Base-by-base conservation (phyloP, 1,139 yeast genomes). In the Pichia sp. region DNA sequence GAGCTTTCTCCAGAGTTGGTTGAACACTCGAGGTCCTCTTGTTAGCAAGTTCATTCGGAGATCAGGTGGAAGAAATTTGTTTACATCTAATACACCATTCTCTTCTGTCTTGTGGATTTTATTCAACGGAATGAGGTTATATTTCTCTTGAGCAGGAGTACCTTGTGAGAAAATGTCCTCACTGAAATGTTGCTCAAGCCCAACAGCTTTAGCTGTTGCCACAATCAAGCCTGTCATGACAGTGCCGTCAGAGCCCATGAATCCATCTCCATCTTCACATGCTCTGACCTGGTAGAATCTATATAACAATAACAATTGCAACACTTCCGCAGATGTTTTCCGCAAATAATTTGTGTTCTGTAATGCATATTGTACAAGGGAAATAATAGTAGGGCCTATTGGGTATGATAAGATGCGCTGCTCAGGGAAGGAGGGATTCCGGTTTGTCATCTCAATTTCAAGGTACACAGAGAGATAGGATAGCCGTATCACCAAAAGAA, bases 241-340 rank as follows among this genome's bases (percentile, higher is more conserved):
- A 46, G 66, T 68, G 0, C 78, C 69, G 44, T 65, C 66, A 5
- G 60, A 47, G 6, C 64, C 66, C 28, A 60, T 62, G 8, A 57
- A 58, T 12, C 70, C 70, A 56, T 75, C 80, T 4, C 82, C 80
- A 59, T 78, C 82, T 60, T 78, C 82, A 2, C 82, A 82, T 0
- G 82, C 73, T 58, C 68, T 65, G 16, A 63, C 60, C 46, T 72
- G 73, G 60, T 78, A 78, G 19, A 69, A 55, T 48, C 76, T 66
- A 49, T 70, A 58, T 49, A 69, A 63, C 13, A 73, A 60, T 0
- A 75, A 70, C 48, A 75, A 66, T 57, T 77, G 82, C 5, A 78
- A 61, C 1, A 58, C 55, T 48, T 62, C 65, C 5, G 66, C 36
- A 8, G 62, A 57, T 4, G 67, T 53, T 58, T 72, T 73, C 46